Base-by-base conservation (phyloP, 179 eudicot genomes). In the Heliamphora pulchella region DNA sequence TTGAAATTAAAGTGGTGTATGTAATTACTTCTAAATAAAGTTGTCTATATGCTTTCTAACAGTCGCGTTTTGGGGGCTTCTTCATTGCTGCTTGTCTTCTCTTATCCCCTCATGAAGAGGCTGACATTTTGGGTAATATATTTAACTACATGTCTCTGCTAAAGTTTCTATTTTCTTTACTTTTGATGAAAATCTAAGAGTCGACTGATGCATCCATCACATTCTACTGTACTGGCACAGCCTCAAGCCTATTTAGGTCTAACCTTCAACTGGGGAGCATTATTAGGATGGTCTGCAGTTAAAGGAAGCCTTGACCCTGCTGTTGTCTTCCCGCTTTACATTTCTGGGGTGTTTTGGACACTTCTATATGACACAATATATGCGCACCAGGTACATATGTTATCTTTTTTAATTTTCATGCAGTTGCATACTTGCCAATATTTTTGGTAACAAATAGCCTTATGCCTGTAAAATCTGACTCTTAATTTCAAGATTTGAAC, bases 251-350 rank as follows among this genome's bases (percentile, higher is more conserved):
- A 76, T 86, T 96, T 96, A 81, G 99, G 99, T 55, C 86, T 96
- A 86, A 93, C 98, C 61, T 96, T 94, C 82, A 96, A 93, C 85
- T 96, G 97, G 99, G 98, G 99, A 82, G 99, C 99, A 66, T 88
- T 96, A 82, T 80, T 96, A 71, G 99, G 99, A 79, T 96, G 99
- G 99, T 89, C 98, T 84, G 99, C 99, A 44, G 80, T 96, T 74
- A 86, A 87, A 86, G 98, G 96, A 86, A 91, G 90, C 79, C 83
- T 96, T 82, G 98, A 96, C 83, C 95, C 96, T 78, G 83, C 79
- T 17, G 78, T 96, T 64, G 92, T 96, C 57, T 61, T 93, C 65
- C 99, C 99, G n/a, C 86, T 96, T 80, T 96, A 96, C 81, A 47
- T 87, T 58, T 94, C 98, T 82, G 99, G 99, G 80, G 91, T 96